A percentile compares a stretch with the other conserved stretches of the same genome.
phyloP scores from a whole-genome alignment of 257 asterid genomes.

The Solanum pimpinellifolium region DNA sequence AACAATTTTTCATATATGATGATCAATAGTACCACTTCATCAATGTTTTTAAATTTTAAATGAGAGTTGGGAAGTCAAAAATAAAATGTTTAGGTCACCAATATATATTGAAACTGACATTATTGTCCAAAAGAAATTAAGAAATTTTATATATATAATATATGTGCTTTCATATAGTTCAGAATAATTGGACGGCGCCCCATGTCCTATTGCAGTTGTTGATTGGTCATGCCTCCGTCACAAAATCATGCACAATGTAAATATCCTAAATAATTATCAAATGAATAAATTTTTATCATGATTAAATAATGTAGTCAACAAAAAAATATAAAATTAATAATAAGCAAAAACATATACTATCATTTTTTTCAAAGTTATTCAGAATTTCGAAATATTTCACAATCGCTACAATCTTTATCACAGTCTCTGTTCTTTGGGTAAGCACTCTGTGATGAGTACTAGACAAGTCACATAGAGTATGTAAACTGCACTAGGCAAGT shows the following conservation, averaged over 20 bases:
- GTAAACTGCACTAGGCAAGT: too few species aligned
- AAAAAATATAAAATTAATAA: not conserved
- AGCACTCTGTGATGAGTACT: too few species aligned
- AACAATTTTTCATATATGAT: not conserved
- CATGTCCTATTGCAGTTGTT: not conserved
- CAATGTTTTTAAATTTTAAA: not conserved
- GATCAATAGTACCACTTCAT: not conserved
- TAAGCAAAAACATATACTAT: too few species aligned
- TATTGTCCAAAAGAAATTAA: not conserved
- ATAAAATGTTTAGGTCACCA: not conserved
- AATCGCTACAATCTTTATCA: too few species aligned
- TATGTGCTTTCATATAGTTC: not conserved
- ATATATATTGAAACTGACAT: not conserved
- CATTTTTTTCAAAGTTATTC: too few species aligned
- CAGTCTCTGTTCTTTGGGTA: too few species aligned
- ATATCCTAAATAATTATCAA: not conserved
- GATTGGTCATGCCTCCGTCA: not conserved
- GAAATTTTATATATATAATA: not conserved
- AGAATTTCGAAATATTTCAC: accelerated
- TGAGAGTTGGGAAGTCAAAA: not conserved
- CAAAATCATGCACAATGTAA: not conserved
- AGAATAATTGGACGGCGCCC: not conserved
- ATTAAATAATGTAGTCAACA: too few species aligned
- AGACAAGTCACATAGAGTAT: accelerated
- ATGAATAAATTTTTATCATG: not conserved